These are phyloP conservation scores for Metschnikowia dekortorum DNA, from an alignment of 805 yeast species.

Conservation along the genomic window DNA sequence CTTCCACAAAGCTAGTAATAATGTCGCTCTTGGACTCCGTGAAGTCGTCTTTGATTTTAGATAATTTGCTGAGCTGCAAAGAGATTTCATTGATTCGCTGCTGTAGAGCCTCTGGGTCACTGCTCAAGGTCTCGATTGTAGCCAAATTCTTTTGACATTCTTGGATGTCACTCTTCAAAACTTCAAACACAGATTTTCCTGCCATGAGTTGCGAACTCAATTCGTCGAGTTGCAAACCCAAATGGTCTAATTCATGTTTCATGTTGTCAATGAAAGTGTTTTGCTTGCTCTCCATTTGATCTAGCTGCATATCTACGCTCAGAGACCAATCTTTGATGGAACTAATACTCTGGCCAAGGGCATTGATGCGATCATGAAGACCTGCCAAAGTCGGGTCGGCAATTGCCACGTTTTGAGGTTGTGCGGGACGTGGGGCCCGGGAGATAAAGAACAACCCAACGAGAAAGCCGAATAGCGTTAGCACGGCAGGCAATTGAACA, in stretches of 20 bases:
- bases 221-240: slow-evolving; percentile 13
- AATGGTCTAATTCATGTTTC: slow-evolving; percentile 15
- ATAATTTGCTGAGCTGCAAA: slow-evolving; percentile 14
- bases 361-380: slow-evolving; percentile 8
- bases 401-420: background rate
- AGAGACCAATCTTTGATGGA: slow-evolving; percentile 15
- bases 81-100: slow-evolving; percentile 16
- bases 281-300: slow-evolving; percentile 16
- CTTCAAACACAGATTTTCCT: slow-evolving; percentile 5
- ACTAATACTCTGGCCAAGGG: slow-evolving; percentile 10
- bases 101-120: slow-evolving; percentile 14
- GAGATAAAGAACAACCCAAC: slow-evolving; percentile 1
- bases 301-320: slow-evolving; percentile 18
- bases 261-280: slow-evolving; percentile 13
- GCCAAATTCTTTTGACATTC: slow-evolving; percentile 12
- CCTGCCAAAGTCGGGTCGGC: slow-evolving; percentile 1
- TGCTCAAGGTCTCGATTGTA: slow-evolving; percentile 6
- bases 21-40: slow-evolving; percentile 16
- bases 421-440: background rate
- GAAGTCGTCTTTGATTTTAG: slow-evolving; percentile 12
- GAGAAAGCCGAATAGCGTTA: slow-evolving; percentile 3
- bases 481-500: background rate
- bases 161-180: slow-evolving; percentile 12
- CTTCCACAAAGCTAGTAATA: slow-evolving; percentile 17
- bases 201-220: slow-evolving; percentile 3